Evolutionary conservation across 371 early-diverging fungal species (phyloP).

Genomic region (Catenaria anguillulae): DNA sequence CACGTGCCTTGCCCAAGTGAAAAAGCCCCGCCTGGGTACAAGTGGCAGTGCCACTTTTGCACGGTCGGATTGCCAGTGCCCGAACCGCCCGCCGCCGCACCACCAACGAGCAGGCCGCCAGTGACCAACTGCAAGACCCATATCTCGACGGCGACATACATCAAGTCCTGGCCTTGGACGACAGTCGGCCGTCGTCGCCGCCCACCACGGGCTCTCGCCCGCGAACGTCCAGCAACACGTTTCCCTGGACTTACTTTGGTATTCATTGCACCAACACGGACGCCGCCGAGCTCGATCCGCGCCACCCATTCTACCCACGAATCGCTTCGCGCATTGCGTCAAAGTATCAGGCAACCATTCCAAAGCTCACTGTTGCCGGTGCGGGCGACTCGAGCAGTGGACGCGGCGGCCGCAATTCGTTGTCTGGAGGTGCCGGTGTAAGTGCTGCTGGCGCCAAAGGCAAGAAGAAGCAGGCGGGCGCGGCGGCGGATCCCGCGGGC

Average conservation of each 20-base stretch:
- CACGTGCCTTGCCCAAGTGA: slow-evolving; percentile 13
- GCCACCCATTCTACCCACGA: slow-evolving; percentile 64
- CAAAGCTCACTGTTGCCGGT: background rate
- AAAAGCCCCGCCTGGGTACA: slow-evolving; percentile 19
- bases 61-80: background rate
- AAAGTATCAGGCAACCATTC: slow-evolving; percentile 57
- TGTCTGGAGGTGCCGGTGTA: too few relatives aligned
- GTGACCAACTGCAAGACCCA: too few relatives aligned
- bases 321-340: slow-evolving; percentile 63
- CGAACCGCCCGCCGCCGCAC: background rate
- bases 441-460: background rate
- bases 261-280: slow-evolving; percentile 43
- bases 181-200: too few relatives aligned
- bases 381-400: background rate
- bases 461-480: background rate
- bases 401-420: too few relatives aligned
- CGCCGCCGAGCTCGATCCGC: slow-evolving; percentile 46
- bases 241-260: slow-evolving; percentile 84
- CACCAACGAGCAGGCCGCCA: too few relatives aligned
- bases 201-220: too few relatives aligned
- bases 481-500: background rate
- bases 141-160: too few relatives aligned
- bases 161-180: too few relatives aligned
- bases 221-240: slow-evolving; percentile 30
- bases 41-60: slow-evolving; percentile 18